phyloP scores from a whole-genome alignment of 23 red algal species.

The Gracilaria gracilis region DNA sequence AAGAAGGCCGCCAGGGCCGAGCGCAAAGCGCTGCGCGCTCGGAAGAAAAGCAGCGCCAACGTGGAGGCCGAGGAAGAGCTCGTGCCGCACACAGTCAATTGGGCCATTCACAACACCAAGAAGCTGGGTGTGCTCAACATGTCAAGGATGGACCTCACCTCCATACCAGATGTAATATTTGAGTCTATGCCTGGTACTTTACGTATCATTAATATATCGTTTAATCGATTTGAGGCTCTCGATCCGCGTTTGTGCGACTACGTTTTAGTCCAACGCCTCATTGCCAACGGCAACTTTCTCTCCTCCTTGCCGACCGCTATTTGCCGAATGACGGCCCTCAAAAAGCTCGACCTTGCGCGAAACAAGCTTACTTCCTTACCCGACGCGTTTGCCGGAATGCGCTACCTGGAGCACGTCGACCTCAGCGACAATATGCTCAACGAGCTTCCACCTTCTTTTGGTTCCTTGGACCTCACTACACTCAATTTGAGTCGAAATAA shows the following conservation, averaged over 20 bases:
- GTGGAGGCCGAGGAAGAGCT: not conserved
- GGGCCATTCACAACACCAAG: slow-evolving; percentile 56
- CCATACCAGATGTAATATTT: slow-evolving; percentile 54
- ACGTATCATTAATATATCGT: slow-evolving; percentile 70
- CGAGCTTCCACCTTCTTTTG: slow-evolving; percentile 60
- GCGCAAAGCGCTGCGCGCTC: slow-evolving; percentile 45
- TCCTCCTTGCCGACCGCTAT: slow-evolving; percentile 52
- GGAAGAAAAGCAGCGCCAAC: slow-evolving; percentile 37
- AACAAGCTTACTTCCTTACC: slow-evolving; percentile 56
- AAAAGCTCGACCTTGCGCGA: slow-evolving; percentile 62
- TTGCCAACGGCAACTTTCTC: slow-evolving; percentile 63
- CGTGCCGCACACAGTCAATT: slow-evolving; percentile 54
- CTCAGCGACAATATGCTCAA: slow-evolving; percentile 40
- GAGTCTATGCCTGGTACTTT: slow-evolving; percentile 54
- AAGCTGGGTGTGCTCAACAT: slow-evolving; percentile 62
- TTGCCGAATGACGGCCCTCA: slow-evolving; percentile 54
- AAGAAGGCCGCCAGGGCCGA: slow-evolving; percentile 33
- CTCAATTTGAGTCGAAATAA: slow-evolving; percentile 57
- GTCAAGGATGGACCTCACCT: slow-evolving; percentile 49
- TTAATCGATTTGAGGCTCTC: slow-evolving; percentile 37
- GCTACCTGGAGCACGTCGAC: slow-evolving; percentile 59
- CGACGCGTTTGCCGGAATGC: slow-evolving; percentile 59
- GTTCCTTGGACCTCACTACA: slow-evolving; percentile 40
- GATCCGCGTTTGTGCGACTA: slow-evolving; percentile 59
- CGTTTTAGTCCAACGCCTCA: slow-evolving; percentile 57